A percentile compares a stretch with the other conserved stretches of the same genome.
Evolutionary conservation across 2,329 filamentous ascomycete species (phyloP).

Genomic region (Clonostachys rosea): DNA sequence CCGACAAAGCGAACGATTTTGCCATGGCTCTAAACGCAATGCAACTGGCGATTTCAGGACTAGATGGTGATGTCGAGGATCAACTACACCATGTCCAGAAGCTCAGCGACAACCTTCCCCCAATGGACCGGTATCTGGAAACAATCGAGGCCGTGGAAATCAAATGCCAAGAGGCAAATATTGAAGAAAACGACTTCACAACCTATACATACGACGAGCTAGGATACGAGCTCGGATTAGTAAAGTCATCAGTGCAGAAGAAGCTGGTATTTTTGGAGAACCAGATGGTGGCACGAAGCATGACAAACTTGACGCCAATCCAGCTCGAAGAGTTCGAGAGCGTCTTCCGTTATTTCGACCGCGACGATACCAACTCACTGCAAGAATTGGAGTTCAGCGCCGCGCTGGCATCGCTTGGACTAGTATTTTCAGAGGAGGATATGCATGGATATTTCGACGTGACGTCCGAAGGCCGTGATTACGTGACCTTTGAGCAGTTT

Average conservation of each 20-base stretch:
- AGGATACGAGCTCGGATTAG: conserved; percentile 85
- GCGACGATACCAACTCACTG: conserved; percentile 83
- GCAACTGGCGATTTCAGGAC: conserved; percentile 89
- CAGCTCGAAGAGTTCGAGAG: conserved; percentile 98
- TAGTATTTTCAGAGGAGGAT: conserved; percentile 96
- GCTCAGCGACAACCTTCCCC: conserved; percentile 79
- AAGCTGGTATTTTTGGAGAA: conserved; percentile 97
- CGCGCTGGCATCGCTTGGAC: conserved; percentile 85
- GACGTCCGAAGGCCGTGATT: conserved; percentile 72
- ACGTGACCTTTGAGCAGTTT: conserved; percentile 96
- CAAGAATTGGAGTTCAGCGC: conserved; percentile 95
- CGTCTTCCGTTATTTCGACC: conserved; percentile 96
- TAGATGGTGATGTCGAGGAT: conserved; percentile 95
- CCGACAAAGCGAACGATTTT: conserved; percentile 98
- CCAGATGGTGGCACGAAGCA: conserved; percentile 95
- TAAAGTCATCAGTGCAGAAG: conserved; percentile 89
- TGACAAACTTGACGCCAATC: conserved; percentile 98
- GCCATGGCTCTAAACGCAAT: conserved; percentile 92
- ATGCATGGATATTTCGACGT: conserved; percentile 95
- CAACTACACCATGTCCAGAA: conserved; percentile 83
- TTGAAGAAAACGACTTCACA: conserved; percentile 99
- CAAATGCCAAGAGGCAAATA: conserved; percentile 93
- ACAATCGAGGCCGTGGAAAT: conserved; percentile 82
- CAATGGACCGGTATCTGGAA: conserved; percentile 85
- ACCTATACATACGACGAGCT: conserved; percentile 98